Conservation (phyloP, 129 eudicot species). For the Escallonia rubra region DNA sequence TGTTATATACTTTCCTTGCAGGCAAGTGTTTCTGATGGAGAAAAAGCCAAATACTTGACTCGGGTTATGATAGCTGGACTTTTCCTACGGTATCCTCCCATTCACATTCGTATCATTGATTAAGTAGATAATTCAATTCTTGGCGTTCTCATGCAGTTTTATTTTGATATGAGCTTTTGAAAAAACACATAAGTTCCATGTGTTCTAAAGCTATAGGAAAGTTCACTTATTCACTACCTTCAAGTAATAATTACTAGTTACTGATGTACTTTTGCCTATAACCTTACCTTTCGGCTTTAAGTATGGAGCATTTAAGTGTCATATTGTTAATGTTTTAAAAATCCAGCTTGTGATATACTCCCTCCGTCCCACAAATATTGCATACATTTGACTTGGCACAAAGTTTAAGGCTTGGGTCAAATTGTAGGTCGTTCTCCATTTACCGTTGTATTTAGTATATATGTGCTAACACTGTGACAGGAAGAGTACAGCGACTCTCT, state of each 20-base stretch:
- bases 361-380: too few relatives aligned
- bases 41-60: constrained; percentile 62
- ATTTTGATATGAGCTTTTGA: background rate
- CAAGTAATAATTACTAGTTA: background rate
- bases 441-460: too few relatives aligned
- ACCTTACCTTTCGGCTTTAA: background rate
- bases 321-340: background rate
- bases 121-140: background rate
- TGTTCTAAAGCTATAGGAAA: background rate
- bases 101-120: constrained; percentile 2
- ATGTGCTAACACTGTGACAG: too few relatives aligned
- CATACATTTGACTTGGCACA: too few relatives aligned
- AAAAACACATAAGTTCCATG: background rate
- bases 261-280: background rate
- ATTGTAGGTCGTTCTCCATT: too few relatives aligned
- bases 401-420: too few relatives aligned
- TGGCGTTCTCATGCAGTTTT: background rate
- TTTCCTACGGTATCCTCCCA: constrained; percentile 57
- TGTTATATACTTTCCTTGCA: constrained; percentile 30
- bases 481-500: too few relatives aligned
- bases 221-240: background rate
- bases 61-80: constrained; percentile 77
- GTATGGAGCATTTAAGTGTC: background rate
- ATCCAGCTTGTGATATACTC: too few relatives aligned
- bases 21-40: constrained; percentile 94